A percentile compares a stretch with the other conserved stretches of the same genome.
These are phyloP conservation scores for Phtheirospermum japonicum DNA, from an alignment of 257 asterid genomes.

Conservation along the genomic window DNA sequence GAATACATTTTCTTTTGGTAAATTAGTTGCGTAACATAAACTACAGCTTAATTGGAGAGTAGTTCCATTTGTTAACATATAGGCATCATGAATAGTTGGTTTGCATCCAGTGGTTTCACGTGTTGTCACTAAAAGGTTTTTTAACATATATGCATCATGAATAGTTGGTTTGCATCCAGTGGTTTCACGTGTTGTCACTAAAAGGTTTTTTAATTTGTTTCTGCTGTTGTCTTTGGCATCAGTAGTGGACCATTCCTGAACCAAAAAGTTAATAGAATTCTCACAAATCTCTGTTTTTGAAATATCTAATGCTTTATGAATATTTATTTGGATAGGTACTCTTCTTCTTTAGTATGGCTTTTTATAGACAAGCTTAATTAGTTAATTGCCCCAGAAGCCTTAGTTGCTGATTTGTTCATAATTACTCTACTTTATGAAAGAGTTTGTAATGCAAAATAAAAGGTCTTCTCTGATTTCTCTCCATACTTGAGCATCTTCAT, in stretches of 20 bases:
- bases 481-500: constrained; percentile 1
- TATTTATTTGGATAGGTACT: not conserved
- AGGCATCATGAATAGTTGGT: not conserved
- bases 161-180: not conserved
- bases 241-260: not conserved
- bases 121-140: not conserved
- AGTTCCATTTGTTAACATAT: not conserved
- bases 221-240: constrained; percentile 3
- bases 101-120: constrained; percentile 2
- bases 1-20: constrained; percentile 1
- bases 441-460: too few relatives aligned
- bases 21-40: not conserved
- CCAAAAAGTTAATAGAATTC: not conserved
- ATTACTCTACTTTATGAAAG: too few relatives aligned
- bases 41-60: not conserved
- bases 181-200: constrained; percentile 3
- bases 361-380: not conserved
- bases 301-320: constrained; percentile 22
- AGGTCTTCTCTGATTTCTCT: not conserved
- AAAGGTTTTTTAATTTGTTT: constrained; percentile 2
- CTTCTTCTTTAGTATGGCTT: not conserved
- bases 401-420: not conserved
- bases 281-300: constrained; percentile 13
- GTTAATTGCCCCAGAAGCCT: not conserved
- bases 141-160: not conserved